These are phyloP conservation scores for Salvia sclarea DNA, from an alignment of 305 asterid species.

Conservation along the genomic window DNA sequence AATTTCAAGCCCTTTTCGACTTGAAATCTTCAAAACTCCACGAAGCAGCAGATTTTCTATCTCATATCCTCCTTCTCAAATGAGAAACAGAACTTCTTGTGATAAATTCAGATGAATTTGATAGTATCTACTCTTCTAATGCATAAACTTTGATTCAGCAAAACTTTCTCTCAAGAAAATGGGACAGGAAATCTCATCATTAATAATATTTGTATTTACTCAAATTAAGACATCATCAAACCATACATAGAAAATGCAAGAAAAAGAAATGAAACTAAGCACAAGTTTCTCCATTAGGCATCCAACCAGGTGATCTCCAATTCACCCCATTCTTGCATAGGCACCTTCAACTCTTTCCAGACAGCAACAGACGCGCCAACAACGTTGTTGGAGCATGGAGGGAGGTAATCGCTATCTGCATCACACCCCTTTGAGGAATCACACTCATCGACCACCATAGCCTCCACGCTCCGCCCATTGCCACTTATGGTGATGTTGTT, in stretches of 20 bases:
- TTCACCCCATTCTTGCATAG: constrained; percentile 30
- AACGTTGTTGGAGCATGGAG: constrained; percentile 44
- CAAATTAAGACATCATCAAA: neutral
- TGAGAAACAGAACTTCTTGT: neutral
- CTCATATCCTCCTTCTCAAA: neutral
- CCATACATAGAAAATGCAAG: neutral
- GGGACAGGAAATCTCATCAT: neutral
- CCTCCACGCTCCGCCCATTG: constrained; percentile 40
- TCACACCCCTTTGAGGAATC: constrained; percentile 52
- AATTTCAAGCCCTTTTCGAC: neutral
- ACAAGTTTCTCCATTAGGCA: constrained; percentile 21
- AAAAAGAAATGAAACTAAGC: neutral
- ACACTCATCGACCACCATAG: constrained; percentile 51
- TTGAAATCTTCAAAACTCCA: neutral
- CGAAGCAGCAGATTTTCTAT: neutral
- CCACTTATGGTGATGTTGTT: constrained; percentile 31
- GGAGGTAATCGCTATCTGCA: constrained; percentile 37
- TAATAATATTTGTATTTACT: too few species aligned
- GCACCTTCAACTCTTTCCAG: constrained; percentile 46
- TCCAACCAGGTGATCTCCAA: constrained; percentile 43
- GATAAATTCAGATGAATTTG: neutral
- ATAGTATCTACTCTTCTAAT: neutral
- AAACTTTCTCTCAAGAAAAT: neutral
- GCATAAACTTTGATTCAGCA: neutral
- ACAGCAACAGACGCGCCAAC: constrained; percentile 56